Conservation (phyloP, 345 rosid genomes). For the Eucalyptus lansdowneana region DNA sequence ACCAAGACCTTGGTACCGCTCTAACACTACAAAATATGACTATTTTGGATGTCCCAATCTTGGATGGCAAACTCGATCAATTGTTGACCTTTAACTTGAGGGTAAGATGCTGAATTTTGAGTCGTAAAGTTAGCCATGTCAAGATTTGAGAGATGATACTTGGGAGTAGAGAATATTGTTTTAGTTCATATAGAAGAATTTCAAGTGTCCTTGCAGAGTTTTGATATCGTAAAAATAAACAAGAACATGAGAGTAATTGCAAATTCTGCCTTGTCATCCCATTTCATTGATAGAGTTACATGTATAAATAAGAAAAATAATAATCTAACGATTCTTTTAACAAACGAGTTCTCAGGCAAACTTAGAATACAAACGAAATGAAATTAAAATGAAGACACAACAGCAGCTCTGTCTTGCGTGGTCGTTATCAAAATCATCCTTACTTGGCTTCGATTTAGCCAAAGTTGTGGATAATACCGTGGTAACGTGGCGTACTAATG, state of each 20-base stretch:
- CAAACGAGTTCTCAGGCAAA: neutral
- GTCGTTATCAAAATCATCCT: neutral
- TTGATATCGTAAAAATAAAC: fast-evolving
- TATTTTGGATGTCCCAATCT: neutral
- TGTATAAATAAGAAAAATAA: fast-evolving
- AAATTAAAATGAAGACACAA: no score
- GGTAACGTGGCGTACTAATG: neutral
- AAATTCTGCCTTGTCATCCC: neutral
- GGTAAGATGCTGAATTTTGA: neutral
- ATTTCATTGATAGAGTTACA: neutral
- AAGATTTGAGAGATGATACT: no score
- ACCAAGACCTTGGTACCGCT: neutral
- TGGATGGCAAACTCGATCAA: neutral
- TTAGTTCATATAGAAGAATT: fast-evolving
- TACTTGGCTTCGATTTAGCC: neutral
- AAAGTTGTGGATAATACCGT: neutral
- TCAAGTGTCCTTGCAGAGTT: fast-evolving
- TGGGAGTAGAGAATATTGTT: fast-evolving
- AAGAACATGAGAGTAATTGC: fast-evolving
- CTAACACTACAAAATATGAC: neutral
- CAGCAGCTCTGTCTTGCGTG: neutral
- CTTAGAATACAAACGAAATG: no score
- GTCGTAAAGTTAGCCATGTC: neutral
- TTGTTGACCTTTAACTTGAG: neutral
- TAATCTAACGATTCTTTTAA: fast-evolving